Evolutionary conservation across 306 rosid species (phyloP), one percentile per base, ranked within the genome.

Genomic region (Trifolium pratense): DNA sequence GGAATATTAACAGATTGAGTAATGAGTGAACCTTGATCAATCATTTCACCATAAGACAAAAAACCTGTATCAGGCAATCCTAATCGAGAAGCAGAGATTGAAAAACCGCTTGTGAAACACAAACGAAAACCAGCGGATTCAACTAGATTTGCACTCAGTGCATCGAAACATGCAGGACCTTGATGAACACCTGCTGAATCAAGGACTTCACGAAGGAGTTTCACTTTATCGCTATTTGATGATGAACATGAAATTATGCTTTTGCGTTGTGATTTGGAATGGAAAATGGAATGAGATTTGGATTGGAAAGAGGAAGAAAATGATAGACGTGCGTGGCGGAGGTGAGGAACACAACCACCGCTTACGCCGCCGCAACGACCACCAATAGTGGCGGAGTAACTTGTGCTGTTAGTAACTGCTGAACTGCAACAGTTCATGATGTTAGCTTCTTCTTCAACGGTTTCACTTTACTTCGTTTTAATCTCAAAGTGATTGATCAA

Each of bases 101-200:
- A 85, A 84, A 92, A 92, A 39, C 80, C 98, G 46, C 98, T 89
- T 29, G 91, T 88, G 73, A 93, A 88, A 91, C 98, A 93, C 64
- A 67, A 81, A 7, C 32, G 80, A 51, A 93, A 93, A 7, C 92
- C 97, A 71, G 96, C 92, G 73, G 84, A 70, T 74, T 91, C 81
- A 53, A 93, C 90, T 10, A 93, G 87, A 79, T 80, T 93, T 7
- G 96, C 97, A 66, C 98, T 93, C 53, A 91, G 96, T 76, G 88
- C 97, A 63, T 93, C 98, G 79, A 91, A 93, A 77, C 94, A 89
- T 29, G 96, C 98, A 4, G 97, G 98, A 52, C 94, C 91, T 66
- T 91, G 98, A 37, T 91, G 92, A 58, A 93, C 76, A 23, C 98
- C 97, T 0, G 94, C 91, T 26, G 83, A 79, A n/a, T 89, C 96